Evolutionary conservation across 1,139 yeast species (phyloP).

Genomic region (Williopsis jadinii): DNA sequence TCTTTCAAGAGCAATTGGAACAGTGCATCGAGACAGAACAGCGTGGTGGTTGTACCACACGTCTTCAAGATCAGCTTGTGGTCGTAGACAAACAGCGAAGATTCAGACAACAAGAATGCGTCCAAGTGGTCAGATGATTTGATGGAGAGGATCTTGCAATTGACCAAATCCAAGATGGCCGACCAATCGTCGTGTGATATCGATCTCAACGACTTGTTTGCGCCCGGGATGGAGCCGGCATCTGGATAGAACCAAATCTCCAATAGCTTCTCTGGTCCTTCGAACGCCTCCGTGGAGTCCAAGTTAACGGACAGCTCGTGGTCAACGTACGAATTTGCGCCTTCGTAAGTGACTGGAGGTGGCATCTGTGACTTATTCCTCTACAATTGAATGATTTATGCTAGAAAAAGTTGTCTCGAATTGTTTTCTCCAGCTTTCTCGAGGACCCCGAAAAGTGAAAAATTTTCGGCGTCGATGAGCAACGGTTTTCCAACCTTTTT

Average conservation of each 20-base stretch:
- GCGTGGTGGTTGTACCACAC: conserved; percentile 92
- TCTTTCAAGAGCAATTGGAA: conserved; percentile 42
- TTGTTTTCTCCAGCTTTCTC: no score
- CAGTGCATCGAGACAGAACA: conserved; percentile 65
- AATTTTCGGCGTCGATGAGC: no score
- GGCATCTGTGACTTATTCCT: conserved; percentile 3
- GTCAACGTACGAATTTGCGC: conserved; percentile 49
- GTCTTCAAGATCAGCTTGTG: conserved; percentile 86
- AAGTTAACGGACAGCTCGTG: conserved; percentile 71
- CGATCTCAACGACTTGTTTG: conserved; percentile 42
- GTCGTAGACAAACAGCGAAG: conserved; percentile 82
- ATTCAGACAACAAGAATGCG: conserved; percentile 83
- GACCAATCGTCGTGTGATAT: conserved; percentile 69
- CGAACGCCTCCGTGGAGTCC: conserved; percentile 89
- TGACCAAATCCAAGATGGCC: conserved; percentile 68
- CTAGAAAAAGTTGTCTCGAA: no score
- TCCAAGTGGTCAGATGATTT: conserved; percentile 62
- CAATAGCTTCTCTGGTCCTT: conserved; percentile 92
- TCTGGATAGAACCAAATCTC: conserved; percentile 82
- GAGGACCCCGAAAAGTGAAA: no score
- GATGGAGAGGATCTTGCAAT: conserved; percentile 82
- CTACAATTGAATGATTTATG: no score
- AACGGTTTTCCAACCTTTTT: no score
- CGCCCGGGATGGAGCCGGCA: conserved; percentile 26
- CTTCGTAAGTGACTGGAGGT: conserved; percentile 21